These are phyloP conservation scores for Boletus rufocinnamomeus DNA, from an alignment of 768 basidiomycete species.

Conservation along the genomic window DNA sequence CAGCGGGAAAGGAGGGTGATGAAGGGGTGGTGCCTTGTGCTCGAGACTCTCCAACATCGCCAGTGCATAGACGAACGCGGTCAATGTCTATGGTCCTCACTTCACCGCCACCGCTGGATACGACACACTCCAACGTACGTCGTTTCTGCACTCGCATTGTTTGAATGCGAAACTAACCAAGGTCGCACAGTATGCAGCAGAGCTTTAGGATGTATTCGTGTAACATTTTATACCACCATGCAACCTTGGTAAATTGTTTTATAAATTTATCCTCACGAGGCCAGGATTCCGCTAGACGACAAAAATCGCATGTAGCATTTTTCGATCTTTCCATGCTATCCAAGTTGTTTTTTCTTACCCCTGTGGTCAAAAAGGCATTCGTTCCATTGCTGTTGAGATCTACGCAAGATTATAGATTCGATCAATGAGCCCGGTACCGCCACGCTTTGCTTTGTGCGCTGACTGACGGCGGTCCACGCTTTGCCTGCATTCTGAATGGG, in stretches of 20 bases:
- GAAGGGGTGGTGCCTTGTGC: neutral
- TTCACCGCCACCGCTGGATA: constrained; percentile 16
- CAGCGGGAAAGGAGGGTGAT: neutral
- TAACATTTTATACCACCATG: constrained; percentile 2
- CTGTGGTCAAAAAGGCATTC: neutral
- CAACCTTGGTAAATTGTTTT: constrained; percentile 8
- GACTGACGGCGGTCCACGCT: neutral
- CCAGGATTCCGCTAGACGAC: constrained; percentile 4
- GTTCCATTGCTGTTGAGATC: neutral
- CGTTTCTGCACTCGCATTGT: neutral
- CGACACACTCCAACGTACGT: constrained; percentile 21
- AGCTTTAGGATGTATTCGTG: constrained; percentile 19
- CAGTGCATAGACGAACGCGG: constrained; percentile 28
- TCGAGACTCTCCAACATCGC: constrained; percentile 9
- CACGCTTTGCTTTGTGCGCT: neutral
- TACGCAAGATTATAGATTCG: neutral
- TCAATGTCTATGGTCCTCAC: constrained; percentile 30
- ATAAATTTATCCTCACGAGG: neutral
- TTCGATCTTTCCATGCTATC: constrained; percentile 17
- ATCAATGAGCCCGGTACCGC: neutral
- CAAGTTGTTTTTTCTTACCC: neutral
- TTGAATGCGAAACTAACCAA: constrained; percentile 1
- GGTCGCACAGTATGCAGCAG: constrained; percentile 25
- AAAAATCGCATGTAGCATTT: constrained; percentile 21
- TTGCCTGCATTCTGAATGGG: neutral